These are phyloP conservation scores for Naganishia albida DNA, from an alignment of 1,284 basidiomycete genomes.

Conservation along the genomic window DNA sequence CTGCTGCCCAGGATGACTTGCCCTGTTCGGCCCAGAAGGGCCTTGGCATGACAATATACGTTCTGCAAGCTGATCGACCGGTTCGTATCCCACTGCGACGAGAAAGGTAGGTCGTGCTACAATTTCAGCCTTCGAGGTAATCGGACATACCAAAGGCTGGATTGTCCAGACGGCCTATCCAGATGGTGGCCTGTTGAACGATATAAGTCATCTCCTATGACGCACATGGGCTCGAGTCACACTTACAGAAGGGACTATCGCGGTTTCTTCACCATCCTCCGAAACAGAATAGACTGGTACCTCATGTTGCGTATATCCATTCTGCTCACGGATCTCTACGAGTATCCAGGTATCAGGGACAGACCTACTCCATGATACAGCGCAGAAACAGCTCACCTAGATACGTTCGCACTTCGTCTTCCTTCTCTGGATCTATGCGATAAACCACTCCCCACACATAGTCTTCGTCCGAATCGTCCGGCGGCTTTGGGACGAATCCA, in stretches of 20 bases:
- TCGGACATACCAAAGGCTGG: slow-evolving; percentile 46
- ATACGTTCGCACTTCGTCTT: slow-evolving; percentile 45
- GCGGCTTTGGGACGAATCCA: background rate
- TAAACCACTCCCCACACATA: slow-evolving; percentile 50
- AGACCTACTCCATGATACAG: background rate
- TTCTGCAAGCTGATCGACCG: slow-evolving; percentile 36
- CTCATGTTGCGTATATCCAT: slow-evolving; percentile 47
- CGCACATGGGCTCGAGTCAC: too few relatives aligned
- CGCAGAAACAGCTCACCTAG: slow-evolving; percentile 39
- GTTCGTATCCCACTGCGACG: slow-evolving; percentile 45
- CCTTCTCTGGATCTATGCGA: slow-evolving; percentile 44
- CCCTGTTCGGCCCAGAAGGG: slow-evolving; percentile 49
- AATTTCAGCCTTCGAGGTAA: background rate
- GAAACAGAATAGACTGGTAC: slow-evolving; percentile 40
- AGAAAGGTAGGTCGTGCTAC: background rate
- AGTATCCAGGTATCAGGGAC: background rate
- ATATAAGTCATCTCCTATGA: too few relatives aligned
- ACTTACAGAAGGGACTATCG: slow-evolving; percentile 40
- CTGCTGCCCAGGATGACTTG: slow-evolving; percentile 8
- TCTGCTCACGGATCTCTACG: slow-evolving; percentile 35
- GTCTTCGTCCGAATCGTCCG: slow-evolving; percentile 38
- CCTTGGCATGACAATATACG: slow-evolving; percentile 41
- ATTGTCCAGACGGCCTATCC: slow-evolving; percentile 46
- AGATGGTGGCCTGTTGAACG: slow-evolving; percentile 39
- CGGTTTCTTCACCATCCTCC: slow-evolving; percentile 35